These are phyloP conservation scores for Globisporangium irregulare DNA, from an alignment of 352 stramenopile genomes.

Conservation along the genomic window DNA sequence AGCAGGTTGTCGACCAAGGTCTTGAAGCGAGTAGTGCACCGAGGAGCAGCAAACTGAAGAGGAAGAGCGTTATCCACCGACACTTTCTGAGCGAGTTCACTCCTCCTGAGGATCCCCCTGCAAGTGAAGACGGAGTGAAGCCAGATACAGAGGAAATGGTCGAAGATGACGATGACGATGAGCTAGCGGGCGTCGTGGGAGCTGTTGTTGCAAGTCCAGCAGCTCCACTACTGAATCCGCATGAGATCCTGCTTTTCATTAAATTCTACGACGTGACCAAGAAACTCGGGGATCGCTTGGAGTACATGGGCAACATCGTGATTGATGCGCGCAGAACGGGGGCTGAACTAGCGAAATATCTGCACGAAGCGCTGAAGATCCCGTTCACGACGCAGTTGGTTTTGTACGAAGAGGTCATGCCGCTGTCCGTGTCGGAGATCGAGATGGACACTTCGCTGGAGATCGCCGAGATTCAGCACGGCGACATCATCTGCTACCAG, in stretches of 20 bases:
- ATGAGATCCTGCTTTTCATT: constrained; percentile 80
- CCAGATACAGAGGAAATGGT: constrained; percentile 1
- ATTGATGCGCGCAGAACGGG: constrained; percentile 65
- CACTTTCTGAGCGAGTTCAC: constrained; percentile 68
- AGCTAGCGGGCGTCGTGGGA: constrained; percentile 7
- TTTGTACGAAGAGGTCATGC: constrained; percentile 81
- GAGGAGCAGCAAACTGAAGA: background rate
- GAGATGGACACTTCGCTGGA: constrained; percentile 43
- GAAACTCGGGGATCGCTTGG: constrained; percentile 57
- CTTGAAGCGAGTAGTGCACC: background rate
- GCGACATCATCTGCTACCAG: constrained; percentile 86
- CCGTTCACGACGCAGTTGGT: constrained; percentile 44
- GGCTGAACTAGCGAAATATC: constrained; percentile 36
- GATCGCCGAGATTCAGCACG: constrained; percentile 67
- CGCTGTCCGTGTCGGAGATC: constrained; percentile 52
- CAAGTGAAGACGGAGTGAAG: constrained; percentile 18
- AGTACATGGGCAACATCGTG: constrained; percentile 79
- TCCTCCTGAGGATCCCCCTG: constrained; percentile 24
- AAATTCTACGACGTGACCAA: constrained; percentile 79
- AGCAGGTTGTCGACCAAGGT: constrained; percentile 7
- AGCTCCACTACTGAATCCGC: constrained; percentile 19
- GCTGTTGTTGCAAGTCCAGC: constrained; percentile 8
- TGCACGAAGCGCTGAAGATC: constrained; percentile 58
- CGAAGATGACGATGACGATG: constrained; percentile 16
- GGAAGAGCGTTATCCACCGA: constrained; percentile 30